Evolutionary conservation across 2,329 filamentous ascomycete genomes (phyloP).

Genomic region (Aspergillus uvarum): DNA sequence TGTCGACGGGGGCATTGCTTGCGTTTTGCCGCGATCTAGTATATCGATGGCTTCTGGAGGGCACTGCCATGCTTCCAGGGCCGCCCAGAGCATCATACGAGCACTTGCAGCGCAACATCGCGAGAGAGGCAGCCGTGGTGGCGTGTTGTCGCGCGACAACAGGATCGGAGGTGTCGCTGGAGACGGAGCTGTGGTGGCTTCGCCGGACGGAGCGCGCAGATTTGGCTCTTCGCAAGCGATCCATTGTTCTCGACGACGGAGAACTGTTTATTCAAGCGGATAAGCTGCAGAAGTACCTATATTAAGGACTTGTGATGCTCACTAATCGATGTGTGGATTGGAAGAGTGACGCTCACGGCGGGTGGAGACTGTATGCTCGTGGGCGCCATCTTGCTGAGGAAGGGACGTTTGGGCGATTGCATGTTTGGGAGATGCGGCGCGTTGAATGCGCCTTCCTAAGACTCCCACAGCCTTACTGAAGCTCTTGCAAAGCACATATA

Average conservation of each 20-base stretch:
- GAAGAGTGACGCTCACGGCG: not conserved
- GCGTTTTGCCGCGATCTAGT: conserved; percentile 16
- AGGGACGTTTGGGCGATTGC: not conserved
- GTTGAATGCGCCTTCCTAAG: not conserved
- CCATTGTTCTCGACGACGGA: conserved; percentile 17
- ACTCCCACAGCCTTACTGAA: too few species aligned
- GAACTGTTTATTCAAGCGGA: not conserved
- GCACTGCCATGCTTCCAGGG: conserved; percentile 26
- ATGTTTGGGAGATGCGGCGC: not conserved
- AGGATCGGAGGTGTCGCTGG: conserved; percentile 30
- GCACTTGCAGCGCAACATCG: conserved; percentile 40
- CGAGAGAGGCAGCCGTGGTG: conserved; percentile 43
- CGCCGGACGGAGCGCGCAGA: conserved; percentile 41
- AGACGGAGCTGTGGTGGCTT: conserved; percentile 22
- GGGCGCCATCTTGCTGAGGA: not conserved
- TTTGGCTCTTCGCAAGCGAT: conserved; percentile 38
- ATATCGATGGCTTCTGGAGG: conserved; percentile 25
- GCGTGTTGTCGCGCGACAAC: conserved; percentile 37
- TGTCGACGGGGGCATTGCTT: conserved; percentile 12
- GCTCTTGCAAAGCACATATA: too few species aligned
- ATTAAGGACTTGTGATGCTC: not conserved
- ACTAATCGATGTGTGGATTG: not conserved
- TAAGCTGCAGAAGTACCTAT: conserved; percentile 10
- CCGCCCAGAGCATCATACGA: conserved; percentile 34
- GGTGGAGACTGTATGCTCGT: not conserved